A percentile compares a stretch with the other conserved stretches of the same genome.
These are phyloP conservation scores for Suzukiozyma palmioleophila DNA, from an alignment of 1,139 yeast species.

Conservation along the genomic window DNA sequence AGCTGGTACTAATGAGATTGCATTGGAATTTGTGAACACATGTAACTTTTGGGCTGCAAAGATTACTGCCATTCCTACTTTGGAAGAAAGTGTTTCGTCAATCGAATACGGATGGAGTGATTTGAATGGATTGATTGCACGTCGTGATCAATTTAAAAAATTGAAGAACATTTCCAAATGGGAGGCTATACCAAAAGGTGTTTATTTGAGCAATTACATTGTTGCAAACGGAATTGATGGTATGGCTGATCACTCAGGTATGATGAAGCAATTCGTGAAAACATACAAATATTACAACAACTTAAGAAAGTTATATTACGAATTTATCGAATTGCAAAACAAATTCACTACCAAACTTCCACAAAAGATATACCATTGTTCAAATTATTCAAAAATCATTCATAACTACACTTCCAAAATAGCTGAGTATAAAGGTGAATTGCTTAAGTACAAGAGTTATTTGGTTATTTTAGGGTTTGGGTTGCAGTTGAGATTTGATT, in stretches of 20 bases:
- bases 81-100: constrained; percentile 59
- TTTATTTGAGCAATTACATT: constrained; percentile 36
- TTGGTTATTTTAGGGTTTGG: constrained; percentile 45
- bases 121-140: constrained; percentile 33
- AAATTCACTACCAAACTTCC: constrained; percentile 29
- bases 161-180: constrained; percentile 33
- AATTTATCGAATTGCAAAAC: constrained; percentile 28
- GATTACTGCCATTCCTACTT: constrained; percentile 72
- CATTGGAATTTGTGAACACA: constrained; percentile 67
- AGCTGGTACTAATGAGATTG: constrained; percentile 66
- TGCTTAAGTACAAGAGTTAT: constrained; percentile 44
- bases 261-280: constrained; percentile 45
- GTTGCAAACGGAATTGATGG: constrained; percentile 17
- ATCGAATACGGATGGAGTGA: constrained; percentile 81
- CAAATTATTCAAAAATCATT: constrained; percentile 34
- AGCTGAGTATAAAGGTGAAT: constrained; percentile 40
- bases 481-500: constrained; percentile 42
- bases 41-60: constrained; percentile 92
- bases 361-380: constrained; percentile 20
- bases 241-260: constrained; percentile 32
- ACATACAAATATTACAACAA: constrained; percentile 42
- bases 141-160: constrained; percentile 32
- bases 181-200: constrained; percentile 41
- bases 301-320: constrained; percentile 34
- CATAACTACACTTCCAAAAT: constrained; percentile 38